Base-by-base conservation (phyloP, 2,329 filamentous ascomycete species). In the Torrubiella hemipterigena region DNA sequence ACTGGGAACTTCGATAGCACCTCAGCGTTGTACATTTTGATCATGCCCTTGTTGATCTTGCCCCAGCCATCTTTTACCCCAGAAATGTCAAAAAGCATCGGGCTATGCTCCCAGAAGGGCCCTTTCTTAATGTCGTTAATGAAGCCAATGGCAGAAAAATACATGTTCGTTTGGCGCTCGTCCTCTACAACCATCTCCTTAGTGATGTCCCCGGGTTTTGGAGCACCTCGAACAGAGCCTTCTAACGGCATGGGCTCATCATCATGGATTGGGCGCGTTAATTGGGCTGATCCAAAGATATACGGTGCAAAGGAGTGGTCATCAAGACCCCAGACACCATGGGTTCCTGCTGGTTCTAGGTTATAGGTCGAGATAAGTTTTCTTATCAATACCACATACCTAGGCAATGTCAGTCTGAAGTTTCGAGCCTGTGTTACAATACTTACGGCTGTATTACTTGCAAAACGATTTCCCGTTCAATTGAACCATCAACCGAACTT, bases 1-100 rank as follows among this genome's bases (percentile, higher is more conserved):
- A 98, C 91, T 3, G 91, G 91, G 49, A 95, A 95, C 55, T 98
- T 98, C 23, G 82, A 84, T 11, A 98, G 65, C 4, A 98, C 91
- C 60, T 98, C 91, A 13, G 84, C 91, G 43, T 93, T 86, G 61
- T 89, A 98, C 91, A 98, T 98, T 58, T 96, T 98, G 47, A 98
- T 75, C 91, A 98, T 96, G 31, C 91, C 91, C 77, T 87, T 87
- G 58, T 98, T 96, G 48, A 98, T 94, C 63, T 98, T 98, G 21
- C 82, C 91, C 91, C 91, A 98, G n/a, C 91, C 83, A 34, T 80
- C 78, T 42, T 74, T 76, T 40, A 98, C 81, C 9, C 91, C 91
- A 1, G 85, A 93, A 25, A 98, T 85, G 53, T 98, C 87, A 51
- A 81, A 98, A 10, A 98, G 61, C 42, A 94, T 89, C 1, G 89